A percentile compares a stretch with the other conserved stretches of the same genome.
These are phyloP conservation scores for Rossbeevera mucosa DNA, from an alignment of 768 basidiomycete species.

Conservation along the genomic window DNA sequence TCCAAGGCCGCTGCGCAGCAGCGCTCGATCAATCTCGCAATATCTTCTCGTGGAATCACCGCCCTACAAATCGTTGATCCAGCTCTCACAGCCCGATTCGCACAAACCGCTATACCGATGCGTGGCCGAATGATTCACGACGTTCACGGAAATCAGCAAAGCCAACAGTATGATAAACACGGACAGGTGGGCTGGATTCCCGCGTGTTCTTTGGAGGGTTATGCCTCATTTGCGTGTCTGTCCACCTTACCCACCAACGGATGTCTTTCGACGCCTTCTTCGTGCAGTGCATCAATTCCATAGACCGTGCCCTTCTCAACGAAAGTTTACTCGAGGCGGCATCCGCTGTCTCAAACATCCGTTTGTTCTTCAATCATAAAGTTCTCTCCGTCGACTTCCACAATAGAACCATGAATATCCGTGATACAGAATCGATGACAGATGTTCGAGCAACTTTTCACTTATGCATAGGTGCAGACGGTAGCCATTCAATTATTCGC, in stretches of 20 bases:
- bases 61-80: slow-evolving; percentile 81
- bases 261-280: slow-evolving; percentile 21
- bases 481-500: slow-evolving; percentile 87
- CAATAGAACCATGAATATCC: slow-evolving; percentile 49
- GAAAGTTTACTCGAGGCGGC: slow-evolving; percentile 78
- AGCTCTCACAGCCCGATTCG: slow-evolving; percentile 60
- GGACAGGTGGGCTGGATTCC: slow-evolving; percentile 63
- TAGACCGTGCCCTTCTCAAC: slow-evolving; percentile 85
- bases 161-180: slow-evolving; percentile 83
- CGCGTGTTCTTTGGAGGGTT: slow-evolving; percentile 9
- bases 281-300: slow-evolving; percentile 85
- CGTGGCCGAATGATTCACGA: slow-evolving; percentile 93
- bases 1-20: slow-evolving; percentile 63
- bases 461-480: slow-evolving; percentile 89
- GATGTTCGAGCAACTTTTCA: slow-evolving; percentile 56
- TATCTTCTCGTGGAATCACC: slow-evolving; percentile 88
- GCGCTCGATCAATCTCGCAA: slow-evolving; percentile 94
- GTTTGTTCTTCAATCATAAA: slow-evolving; percentile 77
- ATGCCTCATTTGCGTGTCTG: slow-evolving; percentile 18
- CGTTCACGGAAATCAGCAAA: slow-evolving; percentile 62
- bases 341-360: slow-evolving; percentile 56
- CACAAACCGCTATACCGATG: slow-evolving; percentile 87
- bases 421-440: slow-evolving; percentile 40
- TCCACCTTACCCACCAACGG: slow-evolving; percentile 18
- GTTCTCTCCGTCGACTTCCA: slow-evolving; percentile 75